phyloP scores from a whole-genome alignment of 345 rosid genomes.

The Sisymbrium altissimum region DNA sequence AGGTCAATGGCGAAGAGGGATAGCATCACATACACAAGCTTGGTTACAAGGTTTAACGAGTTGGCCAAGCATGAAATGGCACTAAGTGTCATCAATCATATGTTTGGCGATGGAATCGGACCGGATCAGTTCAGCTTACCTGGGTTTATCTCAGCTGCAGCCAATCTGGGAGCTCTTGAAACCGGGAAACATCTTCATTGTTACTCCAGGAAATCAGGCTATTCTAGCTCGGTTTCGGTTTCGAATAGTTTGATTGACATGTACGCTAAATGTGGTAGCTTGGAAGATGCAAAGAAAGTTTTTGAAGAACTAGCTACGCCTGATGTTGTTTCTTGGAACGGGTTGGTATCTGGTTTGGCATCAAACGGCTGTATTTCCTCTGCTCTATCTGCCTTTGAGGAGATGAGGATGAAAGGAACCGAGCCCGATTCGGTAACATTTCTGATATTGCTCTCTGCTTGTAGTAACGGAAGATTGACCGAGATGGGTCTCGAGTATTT shows the following conservation, averaged over 20 bases:
- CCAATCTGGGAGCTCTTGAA: constrained; percentile 42
- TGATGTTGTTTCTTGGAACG: constrained; percentile 69
- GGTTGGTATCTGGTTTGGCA: constrained; percentile 56
- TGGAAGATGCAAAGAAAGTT: constrained; percentile 39
- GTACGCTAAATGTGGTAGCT: constrained; percentile 52
- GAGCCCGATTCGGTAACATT: constrained; percentile 55
- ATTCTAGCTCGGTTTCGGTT: constrained; percentile 39
- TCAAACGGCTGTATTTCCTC: constrained; percentile 45
- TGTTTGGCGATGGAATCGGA: constrained; percentile 43
- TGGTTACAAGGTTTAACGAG: constrained; percentile 64
- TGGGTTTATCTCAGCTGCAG: constrained; percentile 61
- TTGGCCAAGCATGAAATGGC: constrained; percentile 46
- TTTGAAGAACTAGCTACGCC: constrained; percentile 50
- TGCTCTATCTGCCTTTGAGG: constrained; percentile 62
- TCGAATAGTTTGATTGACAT: constrained; percentile 52
- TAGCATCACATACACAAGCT: constrained; percentile 54
- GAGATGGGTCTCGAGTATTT: constrained; percentile 59
- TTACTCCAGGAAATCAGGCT: constrained; percentile 54
- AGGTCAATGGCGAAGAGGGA: constrained; percentile 47
- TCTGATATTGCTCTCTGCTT: constrained; percentile 46
- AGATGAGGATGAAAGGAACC: constrained; percentile 59
- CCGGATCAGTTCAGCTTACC: constrained; percentile 58
- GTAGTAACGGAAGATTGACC: constrained; percentile 49
- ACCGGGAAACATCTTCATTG: constrained; percentile 68
- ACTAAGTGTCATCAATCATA: constrained; percentile 37